Evolutionary conservation across 2,329 filamentous ascomycete genomes (phyloP), one percentile per base, ranked within the genome.

Genomic region (Chrysosphaeria jannelii): DNA sequence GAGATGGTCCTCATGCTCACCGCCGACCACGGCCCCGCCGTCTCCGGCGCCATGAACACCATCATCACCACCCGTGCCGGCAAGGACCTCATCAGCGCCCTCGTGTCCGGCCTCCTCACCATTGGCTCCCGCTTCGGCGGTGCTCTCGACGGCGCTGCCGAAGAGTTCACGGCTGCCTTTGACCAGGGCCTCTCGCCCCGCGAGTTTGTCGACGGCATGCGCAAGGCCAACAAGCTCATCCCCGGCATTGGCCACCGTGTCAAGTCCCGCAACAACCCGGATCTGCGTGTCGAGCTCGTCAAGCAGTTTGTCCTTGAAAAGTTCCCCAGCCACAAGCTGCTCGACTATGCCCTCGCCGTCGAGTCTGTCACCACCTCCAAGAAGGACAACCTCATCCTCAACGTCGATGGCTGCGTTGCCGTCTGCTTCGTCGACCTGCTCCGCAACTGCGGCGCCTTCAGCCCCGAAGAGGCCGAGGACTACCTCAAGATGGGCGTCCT

Each of bases 1-100:
- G 85, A 97, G 61, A 97, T 97, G 85, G 85, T 97, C 35, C 81
- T 97, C 47, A 97, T 97, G 85, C 66, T 97, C 43, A 97, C 85
- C 43, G 85, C 85, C 39, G 85, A 97, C 44, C 85, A 97, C 66
- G 85, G 85, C 51, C 85, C 85, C 25, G 85, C 85, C 38, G 85
- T 97, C 38, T 97, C 85, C 38, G 85, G 85, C 62, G 85, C 85
- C 48, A 97, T 97, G 85, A 97, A 97, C 69, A 97, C 85, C 46
- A 97, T 97, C 47, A 93, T 97, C 47, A 97, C 85, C 32, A 97
- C 85, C 29, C 75, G 85, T 72, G 85, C 85, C 32, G 85, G 85
- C 47, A 97, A 97, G 62, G 85, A 97, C 45, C 56, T 97, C 36
- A 93, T 97, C 56, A 79, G 68, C 39, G 72, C 85, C 22, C 62